A percentile compares a stretch with the other conserved stretches of the same genome.
phyloP scores from a whole-genome alignment of 1,284 basidiomycete genomes.

The Flammula alnicola region DNA sequence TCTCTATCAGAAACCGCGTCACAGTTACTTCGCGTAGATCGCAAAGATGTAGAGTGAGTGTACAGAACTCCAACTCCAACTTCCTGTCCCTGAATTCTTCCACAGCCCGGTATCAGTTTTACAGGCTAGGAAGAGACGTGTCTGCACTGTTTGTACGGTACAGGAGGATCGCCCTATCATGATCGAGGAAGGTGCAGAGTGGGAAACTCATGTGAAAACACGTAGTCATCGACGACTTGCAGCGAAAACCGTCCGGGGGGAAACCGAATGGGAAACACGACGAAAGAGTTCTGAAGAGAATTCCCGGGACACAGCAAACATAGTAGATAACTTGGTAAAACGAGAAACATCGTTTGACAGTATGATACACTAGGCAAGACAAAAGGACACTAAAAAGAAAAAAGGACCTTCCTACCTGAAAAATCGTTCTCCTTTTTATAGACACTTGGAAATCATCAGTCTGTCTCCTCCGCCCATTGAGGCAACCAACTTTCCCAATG shows the following conservation, averaged over 20 bases:
- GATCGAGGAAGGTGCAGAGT: slow-evolving; percentile 71
- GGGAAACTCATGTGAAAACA: slow-evolving; percentile 66
- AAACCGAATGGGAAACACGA: slow-evolving; percentile 66
- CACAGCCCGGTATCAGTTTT: slow-evolving; percentile 62
- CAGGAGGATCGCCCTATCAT: slow-evolving; percentile 71
- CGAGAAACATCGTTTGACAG: too few relatives aligned
- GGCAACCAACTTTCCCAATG: slow-evolving; percentile 61
- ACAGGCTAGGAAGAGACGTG: slow-evolving; percentile 58
- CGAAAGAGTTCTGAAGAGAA: too few relatives aligned
- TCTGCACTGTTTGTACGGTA: slow-evolving; percentile 75
- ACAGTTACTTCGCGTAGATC: slow-evolving; percentile 50
- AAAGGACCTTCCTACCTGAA: too few relatives aligned
- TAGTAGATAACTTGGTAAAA: too few relatives aligned
- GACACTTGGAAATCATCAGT: too few relatives aligned
- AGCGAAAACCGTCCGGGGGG: slow-evolving; percentile 56
- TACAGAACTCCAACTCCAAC: too few relatives aligned
- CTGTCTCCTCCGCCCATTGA: slow-evolving; percentile 33
- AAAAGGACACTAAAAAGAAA: too few relatives aligned
- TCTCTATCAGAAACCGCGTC: slow-evolving; percentile 60
- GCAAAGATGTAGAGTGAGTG: slow-evolving; percentile 55
- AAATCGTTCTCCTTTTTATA: too few relatives aligned
- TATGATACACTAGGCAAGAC: too few relatives aligned
- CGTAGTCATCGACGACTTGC: slow-evolving; percentile 57
- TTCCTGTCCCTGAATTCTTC: slow-evolving; percentile 11
- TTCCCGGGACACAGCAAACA: not conserved